Base-by-base conservation (phyloP, 495 filamentous ascomycete genomes). In the Podospora appendiculata region DNA sequence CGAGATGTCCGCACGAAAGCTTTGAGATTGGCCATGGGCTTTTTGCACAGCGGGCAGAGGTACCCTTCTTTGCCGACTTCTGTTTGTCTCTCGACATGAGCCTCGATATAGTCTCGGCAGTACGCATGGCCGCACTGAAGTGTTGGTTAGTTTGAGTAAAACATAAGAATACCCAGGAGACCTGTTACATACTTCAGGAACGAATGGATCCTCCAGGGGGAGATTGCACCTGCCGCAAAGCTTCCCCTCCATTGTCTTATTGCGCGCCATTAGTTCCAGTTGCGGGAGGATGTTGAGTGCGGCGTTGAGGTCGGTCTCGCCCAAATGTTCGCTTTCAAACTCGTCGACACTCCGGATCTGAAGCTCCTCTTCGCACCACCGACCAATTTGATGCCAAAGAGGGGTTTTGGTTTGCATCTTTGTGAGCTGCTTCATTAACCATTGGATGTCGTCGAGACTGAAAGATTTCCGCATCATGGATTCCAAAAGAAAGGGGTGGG, bases 401-500 rank as follows among this genome's bases (percentile, higher is more conserved):
- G 49, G 50, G 6, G 41, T 44, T 1, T 25, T n/a, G 10, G 17
- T 44, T 8, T 45, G 40, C 7, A 40, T 33, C 1, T 9, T 34
- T 4, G 12, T 5, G 2, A 57, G 38, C 16, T 38, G 9, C 1
- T 45, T 14, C 13, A 48, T 48, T 3, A 57, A 41, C 45, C 45
- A 46, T 19, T 41, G 5, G 32, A 53, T 44, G 11, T 57, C 54
- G 2, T 45, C 35, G 3, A 18, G 32, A 0, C 32, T 19, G 13
- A 58, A 47, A 4, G 18, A 4, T 4, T 16, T 9, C 8, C 40
- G 33, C 47, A 58, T 42, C 18, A 50, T 18, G 0, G 13, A 17
- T 42, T 59, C 57, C 18, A 59, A n/a, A 7, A 62, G 57, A 25
- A 54, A 62, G 1, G 52, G 57, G 41, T 63, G 58, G 1, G 56